These are phyloP conservation scores for Mycosphaerella sp. DNA, from an alignment of 2,329 filamentous ascomycete genomes.

Conservation along the genomic window DNA sequence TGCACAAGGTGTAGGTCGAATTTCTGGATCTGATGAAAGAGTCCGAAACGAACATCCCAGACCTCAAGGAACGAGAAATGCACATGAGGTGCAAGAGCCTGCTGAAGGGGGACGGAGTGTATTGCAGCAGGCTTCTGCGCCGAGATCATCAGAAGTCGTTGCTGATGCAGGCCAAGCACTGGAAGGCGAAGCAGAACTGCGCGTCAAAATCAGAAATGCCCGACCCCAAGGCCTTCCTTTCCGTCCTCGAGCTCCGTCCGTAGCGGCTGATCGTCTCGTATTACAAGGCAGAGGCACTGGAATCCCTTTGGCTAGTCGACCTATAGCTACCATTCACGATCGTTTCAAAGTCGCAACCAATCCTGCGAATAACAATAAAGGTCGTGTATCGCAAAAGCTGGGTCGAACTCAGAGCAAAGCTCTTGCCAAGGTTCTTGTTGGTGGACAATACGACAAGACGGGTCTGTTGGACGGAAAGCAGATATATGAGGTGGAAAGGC, in stretches of 20 bases:
- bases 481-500: slow-evolving; percentile 14
- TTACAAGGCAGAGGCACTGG: slow-evolving; percentile 21
- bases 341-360: slow-evolving; percentile 21
- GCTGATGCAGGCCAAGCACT: neutral
- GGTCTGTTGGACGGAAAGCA: slow-evolving; percentile 3
- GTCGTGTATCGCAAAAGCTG: neutral
- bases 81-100: slow-evolving; percentile 10
- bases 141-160: neutral
- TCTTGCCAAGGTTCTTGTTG: slow-evolving; percentile 21
- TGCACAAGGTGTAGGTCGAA: slow-evolving; percentile 19
- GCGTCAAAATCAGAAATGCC: slow-evolving; percentile 2
- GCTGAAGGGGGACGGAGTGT: slow-evolving; percentile 15
- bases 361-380: slow-evolving; percentile 4
- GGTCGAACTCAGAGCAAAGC: neutral
- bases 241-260: slow-evolving; percentile 1
- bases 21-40: slow-evolving; percentile 6
- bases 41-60: slow-evolving; percentile 14
- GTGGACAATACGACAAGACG: slow-evolving; percentile 16
- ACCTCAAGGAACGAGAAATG: slow-evolving; percentile 5
- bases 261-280: slow-evolving; percentile 13
- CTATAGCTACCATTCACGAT: slow-evolving; percentile 24
- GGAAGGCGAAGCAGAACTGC: slow-evolving; percentile 1
- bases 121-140: slow-evolving; percentile 1
- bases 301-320: slow-evolving; percentile 22
- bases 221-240: slow-evolving; percentile 7